A percentile compares a stretch with the other conserved stretches of the same genome.
These are phyloP conservation scores for Puccinia triticina DNA, from an alignment of 1,284 basidiomycete species.

Conservation along the genomic window DNA sequence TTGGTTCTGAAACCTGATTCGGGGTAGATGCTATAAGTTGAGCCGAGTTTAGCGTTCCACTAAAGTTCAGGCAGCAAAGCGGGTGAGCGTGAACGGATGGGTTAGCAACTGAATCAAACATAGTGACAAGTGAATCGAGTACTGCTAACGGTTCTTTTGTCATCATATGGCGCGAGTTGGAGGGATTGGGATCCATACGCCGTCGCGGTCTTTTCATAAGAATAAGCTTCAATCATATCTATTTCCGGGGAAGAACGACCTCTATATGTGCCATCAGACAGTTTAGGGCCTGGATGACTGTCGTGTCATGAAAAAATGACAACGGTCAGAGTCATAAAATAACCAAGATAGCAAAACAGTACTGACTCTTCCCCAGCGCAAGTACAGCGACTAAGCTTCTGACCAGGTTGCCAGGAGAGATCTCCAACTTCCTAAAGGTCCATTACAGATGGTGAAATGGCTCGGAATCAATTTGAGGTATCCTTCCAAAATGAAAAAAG, in stretches of 20 bases:
- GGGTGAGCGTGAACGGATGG: too few species aligned
- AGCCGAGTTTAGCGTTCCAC: constrained; percentile 23
- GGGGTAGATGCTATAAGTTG: constrained; percentile 38
- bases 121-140: background rate
- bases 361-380: constrained; percentile 55
- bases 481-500: constrained; percentile 24
- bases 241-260: constrained; percentile 59
- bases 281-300: constrained; percentile 57
- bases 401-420: constrained; percentile 56
- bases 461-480: constrained; percentile 27
- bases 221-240: constrained; percentile 59
- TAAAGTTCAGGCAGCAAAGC: background rate
- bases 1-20: constrained; percentile 50
- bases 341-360: background rate
- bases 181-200: constrained; percentile 56
- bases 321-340: constrained; percentile 48
- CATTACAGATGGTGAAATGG: constrained; percentile 50
- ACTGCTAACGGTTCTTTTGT: constrained; percentile 55
- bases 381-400: constrained; percentile 58
- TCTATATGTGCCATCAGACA: constrained; percentile 56
- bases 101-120: background rate
- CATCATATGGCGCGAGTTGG: constrained; percentile 58
- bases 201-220: constrained; percentile 39
- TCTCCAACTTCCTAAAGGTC: constrained; percentile 12
- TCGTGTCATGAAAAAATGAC: constrained; percentile 56